A percentile compares a stretch with the other conserved stretches of the same genome.
Conservation (phyloP, 78 protist species). For the Dictyostelium capitatum region DNA sequence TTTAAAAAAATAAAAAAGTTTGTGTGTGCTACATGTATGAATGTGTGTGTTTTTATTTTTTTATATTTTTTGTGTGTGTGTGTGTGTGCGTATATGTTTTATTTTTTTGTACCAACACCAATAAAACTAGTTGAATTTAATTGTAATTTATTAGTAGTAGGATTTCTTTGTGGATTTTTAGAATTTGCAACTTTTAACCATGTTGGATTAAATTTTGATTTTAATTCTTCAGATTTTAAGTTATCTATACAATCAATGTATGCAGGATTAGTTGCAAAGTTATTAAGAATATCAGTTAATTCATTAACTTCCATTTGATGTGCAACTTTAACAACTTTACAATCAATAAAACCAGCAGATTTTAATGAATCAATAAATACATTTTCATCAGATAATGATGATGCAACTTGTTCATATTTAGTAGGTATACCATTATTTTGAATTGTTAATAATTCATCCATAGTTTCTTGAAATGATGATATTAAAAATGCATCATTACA, state of each 20-base stretch:
- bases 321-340: neutral
- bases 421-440: neutral
- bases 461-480: neutral
- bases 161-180: neutral
- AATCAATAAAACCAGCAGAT: slow-evolving; percentile 11
- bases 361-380: neutral
- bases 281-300: neutral
- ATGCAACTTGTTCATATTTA: neutral
- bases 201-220: neutral
- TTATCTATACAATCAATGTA: neutral
- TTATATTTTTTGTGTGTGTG: too few relatives aligned
- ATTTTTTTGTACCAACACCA: slow-evolving; percentile 17
- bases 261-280: neutral
- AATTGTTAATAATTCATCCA: neutral
- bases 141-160: neutral
- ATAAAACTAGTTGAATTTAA: neutral
- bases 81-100: too few relatives aligned
- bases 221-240: neutral
- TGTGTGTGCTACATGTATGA: too few relatives aligned
- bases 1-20: too few relatives aligned
- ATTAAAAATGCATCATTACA: neutral
- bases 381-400: neutral
- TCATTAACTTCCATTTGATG: neutral
- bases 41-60: too few relatives aligned
- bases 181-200: neutral